Evolutionary conservation across 306 rosid genomes (phyloP).

Genomic region (Begonia masoniana): DNA sequence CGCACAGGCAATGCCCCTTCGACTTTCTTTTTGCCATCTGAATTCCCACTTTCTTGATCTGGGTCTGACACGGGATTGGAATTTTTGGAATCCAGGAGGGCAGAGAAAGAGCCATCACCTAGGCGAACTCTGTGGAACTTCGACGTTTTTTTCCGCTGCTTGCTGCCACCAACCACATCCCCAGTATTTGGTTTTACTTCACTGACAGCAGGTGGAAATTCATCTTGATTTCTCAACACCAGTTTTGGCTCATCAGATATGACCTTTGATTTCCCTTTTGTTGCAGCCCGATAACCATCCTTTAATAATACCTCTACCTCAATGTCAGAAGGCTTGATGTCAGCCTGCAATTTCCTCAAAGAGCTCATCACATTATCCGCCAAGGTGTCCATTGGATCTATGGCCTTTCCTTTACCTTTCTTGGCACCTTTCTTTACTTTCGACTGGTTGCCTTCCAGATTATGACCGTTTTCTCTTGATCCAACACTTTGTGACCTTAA

Average conservation of each 20-base stretch:
- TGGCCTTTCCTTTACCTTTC: constrained; percentile 57
- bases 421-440: constrained; percentile 37
- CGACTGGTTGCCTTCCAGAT: constrained; percentile 8
- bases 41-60: constrained; percentile 10
- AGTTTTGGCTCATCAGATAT: constrained; percentile 16
- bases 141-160: constrained; percentile 68
- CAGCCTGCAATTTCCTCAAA: constrained; percentile 60
- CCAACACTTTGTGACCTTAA: constrained; percentile 31
- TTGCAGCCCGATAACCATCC: constrained; percentile 54
- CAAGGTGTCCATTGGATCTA: constrained; percentile 24
- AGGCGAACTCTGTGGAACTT: constrained; percentile 67
- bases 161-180: constrained; percentile 53
- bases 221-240: constrained; percentile 26
- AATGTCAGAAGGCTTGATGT: constrained; percentile 42
- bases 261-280: constrained; percentile 40
- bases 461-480: constrained; percentile 27
- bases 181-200: constrained; percentile 31
- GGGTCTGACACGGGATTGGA: constrained; percentile 22
- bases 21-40: constrained; percentile 20
- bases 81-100: constrained; percentile 30
- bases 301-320: constrained; percentile 48
- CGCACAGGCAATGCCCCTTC: constrained; percentile 53
- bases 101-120: constrained; percentile 57
- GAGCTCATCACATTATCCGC: constrained; percentile 54
- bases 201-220: constrained; percentile 21